These are phyloP conservation scores for Berberis vulgaris DNA, from an alignment of 164 flowering plant genomes.

Conservation along the genomic window DNA sequence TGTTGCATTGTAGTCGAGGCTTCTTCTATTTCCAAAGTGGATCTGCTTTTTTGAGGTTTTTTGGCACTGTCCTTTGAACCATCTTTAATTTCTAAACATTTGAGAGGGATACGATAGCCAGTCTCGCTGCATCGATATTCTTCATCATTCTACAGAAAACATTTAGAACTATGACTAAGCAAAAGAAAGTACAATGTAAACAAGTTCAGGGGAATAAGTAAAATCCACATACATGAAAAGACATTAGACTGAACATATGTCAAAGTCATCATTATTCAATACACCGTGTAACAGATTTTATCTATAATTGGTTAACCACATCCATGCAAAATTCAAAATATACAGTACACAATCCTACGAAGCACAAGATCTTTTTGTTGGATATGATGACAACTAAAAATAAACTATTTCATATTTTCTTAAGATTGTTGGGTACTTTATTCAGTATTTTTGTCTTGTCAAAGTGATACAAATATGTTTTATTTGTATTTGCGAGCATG, in stretches of 20 bases:
- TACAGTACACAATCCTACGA: too few species aligned
- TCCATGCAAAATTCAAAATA: too few species aligned
- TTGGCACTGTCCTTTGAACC: constrained; percentile 18
- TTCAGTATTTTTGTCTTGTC: not conserved
- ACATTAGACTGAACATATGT: not conserved
- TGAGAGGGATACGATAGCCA: constrained; percentile 81
- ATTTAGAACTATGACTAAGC: not conserved
- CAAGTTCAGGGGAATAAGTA: not conserved
- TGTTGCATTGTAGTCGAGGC: constrained; percentile 11
- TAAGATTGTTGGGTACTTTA: not conserved
- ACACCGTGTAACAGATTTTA: not conserved
- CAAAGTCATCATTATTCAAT: not conserved
- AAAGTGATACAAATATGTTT: not conserved
- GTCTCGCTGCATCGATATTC: constrained; percentile 91
- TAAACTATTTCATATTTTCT: too few species aligned
- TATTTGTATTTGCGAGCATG: too few species aligned
- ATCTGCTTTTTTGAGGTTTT: constrained; percentile 30
- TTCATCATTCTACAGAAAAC: constrained; percentile 43
- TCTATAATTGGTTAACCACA: not conserved
- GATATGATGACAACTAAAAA: too few species aligned
- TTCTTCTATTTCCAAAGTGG: constrained; percentile 30
- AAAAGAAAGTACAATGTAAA: not conserved
- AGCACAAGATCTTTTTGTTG: too few species aligned
- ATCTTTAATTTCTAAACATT: constrained; percentile 41
- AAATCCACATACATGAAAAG: not conserved